These are phyloP conservation scores for Tetrapyrgos nigripes DNA, from an alignment of 1,284 basidiomycete species.

Conservation along the genomic window DNA sequence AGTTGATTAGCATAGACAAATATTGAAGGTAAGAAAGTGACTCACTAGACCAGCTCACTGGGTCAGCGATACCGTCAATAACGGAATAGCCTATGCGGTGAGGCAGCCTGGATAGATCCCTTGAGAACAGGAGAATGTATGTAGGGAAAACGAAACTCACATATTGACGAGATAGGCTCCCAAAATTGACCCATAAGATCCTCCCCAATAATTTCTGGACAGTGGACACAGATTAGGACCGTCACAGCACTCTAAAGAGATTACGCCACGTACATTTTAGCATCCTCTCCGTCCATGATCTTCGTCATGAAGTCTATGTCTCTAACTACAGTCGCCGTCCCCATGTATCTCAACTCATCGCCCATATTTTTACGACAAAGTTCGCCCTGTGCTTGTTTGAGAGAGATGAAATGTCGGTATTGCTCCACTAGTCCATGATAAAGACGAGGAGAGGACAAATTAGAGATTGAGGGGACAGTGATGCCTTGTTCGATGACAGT, in stretches of 20 bases:
- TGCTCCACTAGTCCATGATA: slow-evolving; percentile 39
- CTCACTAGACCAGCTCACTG: slow-evolving; percentile 36
- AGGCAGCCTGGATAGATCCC: slow-evolving; percentile 21
- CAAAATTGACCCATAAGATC: slow-evolving; percentile 29
- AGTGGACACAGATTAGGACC: not conserved
- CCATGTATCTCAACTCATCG: slow-evolving; percentile 48
- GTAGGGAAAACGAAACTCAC: slow-evolving; percentile 15
- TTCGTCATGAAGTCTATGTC: slow-evolving; percentile 49
- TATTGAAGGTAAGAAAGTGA: not conserved
- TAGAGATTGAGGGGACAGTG: slow-evolving; percentile 33
- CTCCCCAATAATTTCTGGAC: slow-evolving; percentile 28
- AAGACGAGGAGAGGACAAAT: slow-evolving; percentile 30
- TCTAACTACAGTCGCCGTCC: slow-evolving; percentile 47
- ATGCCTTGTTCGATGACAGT: slow-evolving; percentile 44
- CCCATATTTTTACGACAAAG: slow-evolving; percentile 46
- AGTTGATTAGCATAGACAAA: not conserved
- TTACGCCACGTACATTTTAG: slow-evolving; percentile 42
- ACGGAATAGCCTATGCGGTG: slow-evolving; percentile 25
- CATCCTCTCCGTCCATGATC: slow-evolving; percentile 45
- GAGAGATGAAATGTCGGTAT: slow-evolving; percentile 37
- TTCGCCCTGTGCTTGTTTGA: slow-evolving; percentile 42
- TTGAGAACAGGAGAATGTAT: not conserved
- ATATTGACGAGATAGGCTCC: slow-evolving; percentile 34
- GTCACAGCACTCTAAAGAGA: slow-evolving; percentile 1
- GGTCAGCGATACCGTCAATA: slow-evolving; percentile 31